Percentiles rank a stretch among this genome's conserved stretches.
These are phyloP conservation scores for Stephania japonica DNA, from an alignment of 164 flowering plant species.

Conservation along the genomic window DNA sequence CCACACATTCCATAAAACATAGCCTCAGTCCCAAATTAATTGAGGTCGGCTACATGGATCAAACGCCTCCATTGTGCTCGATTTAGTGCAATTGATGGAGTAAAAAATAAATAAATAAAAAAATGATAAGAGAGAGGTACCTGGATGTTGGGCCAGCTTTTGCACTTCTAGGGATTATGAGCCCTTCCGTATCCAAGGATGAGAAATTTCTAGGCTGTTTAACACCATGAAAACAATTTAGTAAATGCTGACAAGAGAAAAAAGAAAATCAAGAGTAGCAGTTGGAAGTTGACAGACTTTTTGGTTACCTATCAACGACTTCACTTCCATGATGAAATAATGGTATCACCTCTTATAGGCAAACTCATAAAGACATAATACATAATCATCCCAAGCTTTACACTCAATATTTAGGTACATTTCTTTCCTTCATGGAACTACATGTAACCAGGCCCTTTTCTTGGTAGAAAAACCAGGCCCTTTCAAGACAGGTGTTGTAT, in stretches of 20 bases:
- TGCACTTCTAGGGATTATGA: slow-evolving; percentile 28
- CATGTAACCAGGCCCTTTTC: background rate
- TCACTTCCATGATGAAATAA: background rate
- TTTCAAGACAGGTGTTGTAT: background rate
- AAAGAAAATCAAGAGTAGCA: too few species aligned
- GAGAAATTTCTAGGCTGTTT: slow-evolving; percentile 32
- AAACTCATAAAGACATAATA: background rate
- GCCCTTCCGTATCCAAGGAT: slow-evolving; percentile 39
- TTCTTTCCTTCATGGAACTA: background rate
- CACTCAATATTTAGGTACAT: background rate
- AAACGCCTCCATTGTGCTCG: too few species aligned
- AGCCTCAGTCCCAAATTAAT: too few species aligned
- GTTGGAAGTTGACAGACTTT: too few species aligned
- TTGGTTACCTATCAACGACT: background rate
- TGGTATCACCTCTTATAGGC: too few species aligned
- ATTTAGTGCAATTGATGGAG: too few species aligned
- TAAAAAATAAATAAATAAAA: background rate
- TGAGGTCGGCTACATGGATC: too few species aligned
- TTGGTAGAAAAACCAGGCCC: background rate
- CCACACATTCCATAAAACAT: too few species aligned
- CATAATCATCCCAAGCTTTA: background rate
- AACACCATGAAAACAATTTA: slow-evolving; percentile 27
- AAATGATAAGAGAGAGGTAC: slow-evolving; percentile 27
- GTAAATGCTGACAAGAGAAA: too few species aligned
- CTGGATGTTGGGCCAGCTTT: slow-evolving; percentile 34